These are phyloP conservation scores for Laetiporus sulphureus DNA, from an alignment of 1,284 basidiomycete species.

Conservation along the genomic window DNA sequence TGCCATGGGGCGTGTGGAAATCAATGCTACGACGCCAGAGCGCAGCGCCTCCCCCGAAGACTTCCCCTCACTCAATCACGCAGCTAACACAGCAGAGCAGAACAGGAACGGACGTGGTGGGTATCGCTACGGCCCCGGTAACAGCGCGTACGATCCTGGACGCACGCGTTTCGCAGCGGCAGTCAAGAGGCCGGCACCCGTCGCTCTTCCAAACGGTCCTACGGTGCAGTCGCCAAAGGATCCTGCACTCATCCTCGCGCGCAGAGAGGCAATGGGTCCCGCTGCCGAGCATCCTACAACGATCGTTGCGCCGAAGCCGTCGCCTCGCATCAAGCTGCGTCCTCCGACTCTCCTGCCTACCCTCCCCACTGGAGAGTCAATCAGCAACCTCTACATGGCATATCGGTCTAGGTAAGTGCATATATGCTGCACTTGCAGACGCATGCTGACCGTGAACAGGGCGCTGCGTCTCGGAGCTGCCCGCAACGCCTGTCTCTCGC, in stretches of 20 bases:
- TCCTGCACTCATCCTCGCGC: conserved; percentile 34
- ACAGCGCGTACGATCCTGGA: conserved; percentile 58
- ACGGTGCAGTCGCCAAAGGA: conserved; percentile 28
- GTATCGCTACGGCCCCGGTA: conserved; percentile 34
- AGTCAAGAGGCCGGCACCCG: conserved; percentile 57
- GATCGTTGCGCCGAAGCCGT: conserved; percentile 77
- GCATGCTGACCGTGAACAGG: conserved; percentile 21
- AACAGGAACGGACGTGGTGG: conserved; percentile 34
- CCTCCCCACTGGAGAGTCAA: conserved; percentile 71
- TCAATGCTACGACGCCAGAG: conserved; percentile 41
- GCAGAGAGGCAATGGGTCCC: conserved; percentile 49
- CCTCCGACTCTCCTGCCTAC: conserved; percentile 85
- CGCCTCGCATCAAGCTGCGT: conserved; percentile 77
- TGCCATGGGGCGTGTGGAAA: conserved; percentile 65
- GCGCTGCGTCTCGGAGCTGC: conserved; percentile 90
- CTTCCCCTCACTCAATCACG: conserved; percentile 68
- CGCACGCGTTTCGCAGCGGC: conserved; percentile 80
- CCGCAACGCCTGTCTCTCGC: conserved; percentile 89
- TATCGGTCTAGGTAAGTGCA: conserved; percentile 57
- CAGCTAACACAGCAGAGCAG: conserved; percentile 34
- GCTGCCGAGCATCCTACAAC: conserved; percentile 58
- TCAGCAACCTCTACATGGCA: conserved; percentile 80
- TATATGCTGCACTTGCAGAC: neutral
- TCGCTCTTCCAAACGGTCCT: conserved; percentile 16
- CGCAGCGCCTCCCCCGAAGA: conserved; percentile 63